Evolutionary conservation across 2,329 filamentous ascomycete species (phyloP).

Genomic region (Metarhizium rileyi): DNA sequence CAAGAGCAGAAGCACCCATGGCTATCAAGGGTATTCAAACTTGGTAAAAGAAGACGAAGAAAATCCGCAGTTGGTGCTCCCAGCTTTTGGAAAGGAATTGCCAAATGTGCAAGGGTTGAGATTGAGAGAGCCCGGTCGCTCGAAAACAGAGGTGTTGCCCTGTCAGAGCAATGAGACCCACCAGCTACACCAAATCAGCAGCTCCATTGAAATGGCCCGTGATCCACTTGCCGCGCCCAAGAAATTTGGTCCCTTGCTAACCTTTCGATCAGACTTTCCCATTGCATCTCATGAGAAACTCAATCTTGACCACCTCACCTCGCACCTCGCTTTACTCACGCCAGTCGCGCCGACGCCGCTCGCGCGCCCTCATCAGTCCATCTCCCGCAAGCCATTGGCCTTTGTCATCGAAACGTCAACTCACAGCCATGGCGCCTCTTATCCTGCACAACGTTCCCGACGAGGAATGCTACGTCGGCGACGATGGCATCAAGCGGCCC

Average conservation of each 20-base stretch:
- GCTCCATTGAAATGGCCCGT: not conserved
- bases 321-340: not conserved
- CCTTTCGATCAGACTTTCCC: not conserved
- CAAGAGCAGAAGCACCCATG: too few relatives aligned
- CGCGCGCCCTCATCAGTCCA: not conserved
- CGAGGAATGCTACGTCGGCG: constrained; percentile 56
- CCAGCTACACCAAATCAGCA: not conserved
- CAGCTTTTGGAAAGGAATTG: too few relatives aligned
- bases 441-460: constrained; percentile 61
- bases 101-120: too few relatives aligned
- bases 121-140: too few relatives aligned
- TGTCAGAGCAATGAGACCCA: not conserved
- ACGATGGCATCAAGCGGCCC: constrained; percentile 54
- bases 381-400: not conserved
- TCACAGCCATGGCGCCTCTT: constrained; percentile 46
- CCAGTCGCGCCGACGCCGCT: not conserved
- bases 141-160: not conserved
- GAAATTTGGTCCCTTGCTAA: not conserved
- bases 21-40: too few relatives aligned
- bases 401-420: not conserved
- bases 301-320: not conserved
- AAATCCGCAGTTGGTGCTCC: too few relatives aligned
- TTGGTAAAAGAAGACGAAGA: too few relatives aligned
- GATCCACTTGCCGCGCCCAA: not conserved
- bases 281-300: not conserved